phyloP scores from a whole-genome alignment of 2,329 filamentous ascomycete genomes.

The Lasiodiplodia sp. region DNA sequence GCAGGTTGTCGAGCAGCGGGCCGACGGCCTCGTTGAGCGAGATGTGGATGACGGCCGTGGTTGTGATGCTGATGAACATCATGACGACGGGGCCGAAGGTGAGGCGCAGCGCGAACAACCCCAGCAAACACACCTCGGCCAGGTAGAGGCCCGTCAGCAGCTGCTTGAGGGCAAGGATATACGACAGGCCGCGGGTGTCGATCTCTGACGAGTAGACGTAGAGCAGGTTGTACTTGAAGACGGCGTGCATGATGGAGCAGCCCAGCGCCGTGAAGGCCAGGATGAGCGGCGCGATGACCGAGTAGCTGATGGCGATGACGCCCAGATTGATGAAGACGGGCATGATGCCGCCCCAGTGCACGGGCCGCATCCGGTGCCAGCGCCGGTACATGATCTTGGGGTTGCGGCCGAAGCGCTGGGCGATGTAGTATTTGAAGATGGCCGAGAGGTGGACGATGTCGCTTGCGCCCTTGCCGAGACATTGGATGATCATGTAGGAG shows the following conservation, averaged over 20 bases:
- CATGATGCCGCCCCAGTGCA: constrained; percentile 93
- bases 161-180: constrained; percentile 91
- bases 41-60: constrained; percentile 80
- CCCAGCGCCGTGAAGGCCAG: constrained; percentile 92
- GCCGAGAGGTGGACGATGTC: constrained; percentile 80
- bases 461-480: constrained; percentile 75
- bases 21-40: constrained; percentile 83
- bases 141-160: constrained; percentile 94
- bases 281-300: constrained; percentile 86
- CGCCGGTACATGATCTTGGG: constrained; percentile 81
- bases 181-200: constrained; percentile 91
- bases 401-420: constrained; percentile 81
- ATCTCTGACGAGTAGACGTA: constrained; percentile 89
- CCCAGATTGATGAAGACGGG: constrained; percentile 96
- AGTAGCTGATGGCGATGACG: constrained; percentile 89
- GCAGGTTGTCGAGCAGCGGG: constrained; percentile 85
- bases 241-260: constrained; percentile 89
- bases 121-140: constrained; percentile 89
- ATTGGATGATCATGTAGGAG: constrained; percentile 96
- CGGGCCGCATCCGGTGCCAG: constrained; percentile 76
- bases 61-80: constrained; percentile 77
- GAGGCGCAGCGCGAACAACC: constrained; percentile 79
- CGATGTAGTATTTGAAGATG: constrained; percentile 79
- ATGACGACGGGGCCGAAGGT: constrained; percentile 79
- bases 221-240: constrained; percentile 92